Evolutionary conservation across 148 eudicot species (phyloP).

Genomic region (Talinum fruticosum): DNA sequence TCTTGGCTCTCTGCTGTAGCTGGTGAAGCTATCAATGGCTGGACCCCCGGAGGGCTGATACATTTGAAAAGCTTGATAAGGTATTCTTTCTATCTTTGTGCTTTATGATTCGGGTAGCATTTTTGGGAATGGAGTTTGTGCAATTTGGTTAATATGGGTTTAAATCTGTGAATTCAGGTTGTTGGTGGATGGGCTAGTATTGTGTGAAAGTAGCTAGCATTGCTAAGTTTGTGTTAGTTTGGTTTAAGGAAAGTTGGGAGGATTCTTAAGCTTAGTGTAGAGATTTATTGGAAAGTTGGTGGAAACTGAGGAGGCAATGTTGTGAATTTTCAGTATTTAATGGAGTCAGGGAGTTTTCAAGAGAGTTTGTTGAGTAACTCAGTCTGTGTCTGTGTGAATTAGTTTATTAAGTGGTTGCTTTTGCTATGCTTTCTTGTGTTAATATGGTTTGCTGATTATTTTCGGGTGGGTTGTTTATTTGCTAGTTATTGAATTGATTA

Average conservation of each 20-base stretch:
- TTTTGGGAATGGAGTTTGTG: background rate
- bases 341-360: background rate
- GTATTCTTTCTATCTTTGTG: constrained; percentile 20
- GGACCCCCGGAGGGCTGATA: constrained; percentile 82
- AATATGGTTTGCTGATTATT: background rate
- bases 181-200: background rate
- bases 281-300: background rate
- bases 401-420: constrained; percentile 4
- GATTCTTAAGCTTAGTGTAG: background rate
- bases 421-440: background rate
- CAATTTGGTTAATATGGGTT: background rate
- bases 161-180: background rate
- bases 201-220: background rate
- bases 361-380: background rate
- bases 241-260: background rate
- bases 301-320: background rate
- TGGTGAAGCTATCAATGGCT: constrained; percentile 73
- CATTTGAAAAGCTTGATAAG: constrained; percentile 75
- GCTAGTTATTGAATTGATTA: constrained; percentile 18
- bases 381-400: background rate
- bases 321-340: background rate
- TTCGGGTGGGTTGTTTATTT: background rate
- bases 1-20: constrained; percentile 73
- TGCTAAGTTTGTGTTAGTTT: background rate
- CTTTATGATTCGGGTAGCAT: background rate